Conservation (phyloP, 2,329 filamentous ascomycete genomes). For the Talaromyces sp. region DNA sequence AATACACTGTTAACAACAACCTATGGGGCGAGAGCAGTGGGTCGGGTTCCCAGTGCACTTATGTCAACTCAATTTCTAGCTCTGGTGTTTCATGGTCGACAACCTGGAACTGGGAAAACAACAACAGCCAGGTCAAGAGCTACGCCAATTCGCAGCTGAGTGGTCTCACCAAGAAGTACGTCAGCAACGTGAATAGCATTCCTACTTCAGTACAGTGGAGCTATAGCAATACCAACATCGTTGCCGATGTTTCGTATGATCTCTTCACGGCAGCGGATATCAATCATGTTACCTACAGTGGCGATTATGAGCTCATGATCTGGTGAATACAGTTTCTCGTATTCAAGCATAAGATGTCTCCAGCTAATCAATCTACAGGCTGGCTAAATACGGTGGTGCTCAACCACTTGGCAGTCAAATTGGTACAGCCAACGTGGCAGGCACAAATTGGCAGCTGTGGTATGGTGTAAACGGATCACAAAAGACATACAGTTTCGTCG, state of each 20-base stretch:
- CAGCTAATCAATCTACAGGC: constrained; percentile 19
- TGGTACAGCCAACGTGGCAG: constrained; percentile 51
- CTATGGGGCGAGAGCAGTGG: constrained; percentile 43
- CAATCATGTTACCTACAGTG: constrained; percentile 38
- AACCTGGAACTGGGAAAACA: constrained; percentile 41
- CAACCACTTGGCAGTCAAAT: constrained; percentile 55
- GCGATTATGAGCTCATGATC: constrained; percentile 61
- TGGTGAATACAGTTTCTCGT: constrained; percentile 38
- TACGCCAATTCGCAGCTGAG: constrained; percentile 40
- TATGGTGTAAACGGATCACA: constrained; percentile 52
- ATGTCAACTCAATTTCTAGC: constrained; percentile 30
- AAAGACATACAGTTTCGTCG: constrained; percentile 58
- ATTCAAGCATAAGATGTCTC: background rate
- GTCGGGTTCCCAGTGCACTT: constrained; percentile 40
- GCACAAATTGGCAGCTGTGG: constrained; percentile 54
- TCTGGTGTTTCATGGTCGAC: constrained; percentile 39
- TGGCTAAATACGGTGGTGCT: constrained; percentile 50
- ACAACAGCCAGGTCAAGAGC: constrained; percentile 39
- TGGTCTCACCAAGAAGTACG: constrained; percentile 25
- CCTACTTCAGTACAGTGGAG: constrained; percentile 42
- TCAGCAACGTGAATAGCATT: constrained; percentile 36
- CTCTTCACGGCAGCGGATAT: constrained; percentile 50
- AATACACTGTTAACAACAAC: constrained; percentile 50
- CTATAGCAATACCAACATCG: constrained; percentile 49
- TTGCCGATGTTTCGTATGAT: constrained; percentile 59